Evolutionary conservation across 441 rosid species (phyloP), one percentile per base, ranked within the genome.

Genomic region (Pelargonium myrrhifolium): DNA sequence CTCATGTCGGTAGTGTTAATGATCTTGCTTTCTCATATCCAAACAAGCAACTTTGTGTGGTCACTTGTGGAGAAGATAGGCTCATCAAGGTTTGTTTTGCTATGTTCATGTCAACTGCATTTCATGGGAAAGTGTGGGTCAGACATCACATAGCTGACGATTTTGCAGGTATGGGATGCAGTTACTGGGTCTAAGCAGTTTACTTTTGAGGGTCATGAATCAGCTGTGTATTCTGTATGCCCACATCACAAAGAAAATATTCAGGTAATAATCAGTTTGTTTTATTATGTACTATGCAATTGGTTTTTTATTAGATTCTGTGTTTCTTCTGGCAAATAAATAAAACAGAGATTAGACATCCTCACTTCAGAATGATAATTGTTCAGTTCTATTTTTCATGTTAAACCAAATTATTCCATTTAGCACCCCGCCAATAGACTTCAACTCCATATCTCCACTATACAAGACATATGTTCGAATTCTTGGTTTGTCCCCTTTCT

Each of bases 41-140:
- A 68, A 85, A 78, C 82, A 86, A 87, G 61, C 93, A 84, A 78
- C 76, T 82, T 43, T 76, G 81, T 71, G 77, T 87, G 59, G 79
- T 89, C 65, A 89, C 91, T 69, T 87, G 96, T 62, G 96, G 96
- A 18, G 96, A 89, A 22, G 96, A 89, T 81, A 83, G 84, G 75
- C 31, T 69, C 53, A 87, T 87, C 39, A 89, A 82, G 93, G 96
- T 89, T 71, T 74, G 74, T 69, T 71, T 67, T 56, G 21, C 12
- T 42, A 21, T 22, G 63, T 74, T 0, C 14, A 21, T 63, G 11
- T 47, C 31, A 45, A 26, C 15, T 64, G 28, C 7, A 26, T 73
- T 65, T 78, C 28, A 31, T 62, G 26, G 43, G 42, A 15, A 35
- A 72, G 56, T 61, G 39, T 18, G 55, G 55, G 37, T 63, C 62